A percentile compares a stretch with the other conserved stretches of the same genome.
phyloP scores from a whole-genome alignment of 768 basidiomycete species.

The Leucogyrophana mollusca region DNA sequence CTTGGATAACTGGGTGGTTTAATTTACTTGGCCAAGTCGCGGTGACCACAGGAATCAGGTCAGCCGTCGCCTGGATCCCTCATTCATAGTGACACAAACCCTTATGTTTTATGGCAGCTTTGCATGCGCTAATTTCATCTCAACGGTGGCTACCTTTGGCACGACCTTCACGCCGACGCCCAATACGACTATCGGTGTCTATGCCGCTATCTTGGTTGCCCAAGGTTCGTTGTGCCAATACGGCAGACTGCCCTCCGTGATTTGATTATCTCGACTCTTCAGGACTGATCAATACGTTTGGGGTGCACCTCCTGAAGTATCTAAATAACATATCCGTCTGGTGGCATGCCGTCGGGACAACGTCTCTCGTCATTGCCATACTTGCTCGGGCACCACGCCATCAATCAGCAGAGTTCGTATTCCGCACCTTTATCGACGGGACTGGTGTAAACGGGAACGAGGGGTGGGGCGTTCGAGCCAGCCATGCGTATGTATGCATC shows the following conservation, averaged over 20 bases:
- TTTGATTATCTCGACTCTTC: neutral
- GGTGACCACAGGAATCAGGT: constrained; percentile 74
- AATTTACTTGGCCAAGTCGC: constrained; percentile 76
- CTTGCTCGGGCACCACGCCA: constrained; percentile 71
- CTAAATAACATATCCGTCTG: constrained; percentile 73
- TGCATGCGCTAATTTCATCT: constrained; percentile 66
- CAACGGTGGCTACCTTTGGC: constrained; percentile 59
- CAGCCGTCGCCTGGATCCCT: constrained; percentile 1
- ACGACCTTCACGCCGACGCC: constrained; percentile 57
- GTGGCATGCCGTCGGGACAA: constrained; percentile 75
- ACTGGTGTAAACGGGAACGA: constrained; percentile 46
- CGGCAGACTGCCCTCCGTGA: neutral
- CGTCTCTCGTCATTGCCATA: constrained; percentile 62
- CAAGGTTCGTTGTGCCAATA: constrained; percentile 42
- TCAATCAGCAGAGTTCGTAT: constrained; percentile 69
- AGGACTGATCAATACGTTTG: constrained; percentile 74
- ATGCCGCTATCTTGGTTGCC: constrained; percentile 64
- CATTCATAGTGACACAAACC: neutral
- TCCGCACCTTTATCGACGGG: constrained; percentile 66
- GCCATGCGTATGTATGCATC: constrained; percentile 65
- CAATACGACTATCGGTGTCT: constrained; percentile 62
- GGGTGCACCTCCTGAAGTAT: constrained; percentile 59
- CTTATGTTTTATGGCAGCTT: constrained; percentile 37
- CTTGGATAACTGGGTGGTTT: constrained; percentile 79
- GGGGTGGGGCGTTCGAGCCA: constrained; percentile 70